phyloP scores from a whole-genome alignment of 164 flowering plant genomes.

The Tetracentron sinense region DNA sequence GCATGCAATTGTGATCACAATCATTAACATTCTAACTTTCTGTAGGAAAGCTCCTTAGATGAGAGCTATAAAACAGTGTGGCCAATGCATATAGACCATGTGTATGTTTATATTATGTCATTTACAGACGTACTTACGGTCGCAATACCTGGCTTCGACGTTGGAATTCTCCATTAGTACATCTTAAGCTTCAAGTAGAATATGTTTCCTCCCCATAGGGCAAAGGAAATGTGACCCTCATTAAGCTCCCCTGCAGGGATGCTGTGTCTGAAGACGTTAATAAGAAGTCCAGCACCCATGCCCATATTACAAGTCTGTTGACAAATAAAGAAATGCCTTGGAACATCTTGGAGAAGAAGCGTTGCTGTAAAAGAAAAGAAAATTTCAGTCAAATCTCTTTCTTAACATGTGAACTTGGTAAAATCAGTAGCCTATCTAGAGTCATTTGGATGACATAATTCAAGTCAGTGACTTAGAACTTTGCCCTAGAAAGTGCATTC shows the following conservation, averaged over 20 bases:
- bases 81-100: neutral
- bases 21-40: neutral
- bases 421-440: neutral
- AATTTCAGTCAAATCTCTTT: conserved; percentile 1
- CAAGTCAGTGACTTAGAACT: neutral
- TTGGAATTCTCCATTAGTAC: neutral
- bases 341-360: conserved; percentile 79
- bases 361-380: conserved; percentile 52
- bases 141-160: neutral
- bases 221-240: conserved; percentile 85
- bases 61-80: no score
- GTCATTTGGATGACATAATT: neutral
- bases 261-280: conserved; percentile 96
- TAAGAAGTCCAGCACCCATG: conserved; percentile 98
- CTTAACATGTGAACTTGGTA: neutral
- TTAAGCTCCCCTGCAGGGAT: conserved; percentile 99
- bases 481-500: no score
- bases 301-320: conserved; percentile 91
- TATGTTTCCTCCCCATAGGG: conserved; percentile 99
- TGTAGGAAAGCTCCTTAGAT: neutral
- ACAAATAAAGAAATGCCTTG: conserved; percentile 80
- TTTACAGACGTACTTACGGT: no score
- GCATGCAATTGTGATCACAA: neutral
- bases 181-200: neutral
- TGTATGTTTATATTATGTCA: neutral